A percentile compares a stretch with the other conserved stretches of the same genome.
Evolutionary conservation across 2,329 filamentous ascomycete species (phyloP).

Genomic region (Clarireedia hainanense): DNA sequence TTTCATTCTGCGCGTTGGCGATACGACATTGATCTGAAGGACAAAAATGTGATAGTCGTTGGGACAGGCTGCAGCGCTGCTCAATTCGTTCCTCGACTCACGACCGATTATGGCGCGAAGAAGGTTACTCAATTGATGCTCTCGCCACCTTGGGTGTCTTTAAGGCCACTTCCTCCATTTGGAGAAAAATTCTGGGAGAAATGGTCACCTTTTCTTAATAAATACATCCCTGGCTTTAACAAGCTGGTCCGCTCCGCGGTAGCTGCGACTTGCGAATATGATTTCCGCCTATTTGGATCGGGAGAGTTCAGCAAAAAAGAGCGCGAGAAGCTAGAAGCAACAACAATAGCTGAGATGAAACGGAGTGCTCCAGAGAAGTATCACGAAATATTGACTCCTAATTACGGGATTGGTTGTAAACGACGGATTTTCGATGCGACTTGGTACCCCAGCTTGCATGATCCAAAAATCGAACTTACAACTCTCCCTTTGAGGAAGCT

Average conservation of each 20-base stretch:
- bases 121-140: slow-evolving; percentile 53
- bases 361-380: slow-evolving; percentile 44
- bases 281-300: slow-evolving; percentile 40
- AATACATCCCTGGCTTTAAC: slow-evolving; percentile 39
- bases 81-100: slow-evolving; percentile 46
- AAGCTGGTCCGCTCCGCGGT: slow-evolving; percentile 34
- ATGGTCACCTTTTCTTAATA: slow-evolving; percentile 38
- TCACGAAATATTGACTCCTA: slow-evolving; percentile 48
- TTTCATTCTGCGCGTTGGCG: slow-evolving; percentile 53
- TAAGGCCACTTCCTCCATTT: slow-evolving; percentile 31
- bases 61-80: slow-evolving; percentile 51
- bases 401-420: slow-evolving; percentile 51
- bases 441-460: slow-evolving; percentile 42
- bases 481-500: slow-evolving; percentile 42
- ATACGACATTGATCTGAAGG: slow-evolving; percentile 41
- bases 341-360: slow-evolving; percentile 39
- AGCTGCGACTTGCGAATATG: slow-evolving; percentile 35
- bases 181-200: slow-evolving; percentile 37
- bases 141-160: slow-evolving; percentile 48
- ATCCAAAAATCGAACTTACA: slow-evolving; percentile 44
- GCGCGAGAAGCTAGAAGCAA: slow-evolving; percentile 35
- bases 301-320: slow-evolving; percentile 32
- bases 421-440: slow-evolving; percentile 44
- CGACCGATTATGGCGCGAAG: slow-evolving; percentile 37
- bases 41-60: slow-evolving; percentile 49